Evolutionary conservation across 1,139 yeast species (phyloP), one percentile per base, ranked within the genome.

Genomic region (Protomyces macrosporus): DNA sequence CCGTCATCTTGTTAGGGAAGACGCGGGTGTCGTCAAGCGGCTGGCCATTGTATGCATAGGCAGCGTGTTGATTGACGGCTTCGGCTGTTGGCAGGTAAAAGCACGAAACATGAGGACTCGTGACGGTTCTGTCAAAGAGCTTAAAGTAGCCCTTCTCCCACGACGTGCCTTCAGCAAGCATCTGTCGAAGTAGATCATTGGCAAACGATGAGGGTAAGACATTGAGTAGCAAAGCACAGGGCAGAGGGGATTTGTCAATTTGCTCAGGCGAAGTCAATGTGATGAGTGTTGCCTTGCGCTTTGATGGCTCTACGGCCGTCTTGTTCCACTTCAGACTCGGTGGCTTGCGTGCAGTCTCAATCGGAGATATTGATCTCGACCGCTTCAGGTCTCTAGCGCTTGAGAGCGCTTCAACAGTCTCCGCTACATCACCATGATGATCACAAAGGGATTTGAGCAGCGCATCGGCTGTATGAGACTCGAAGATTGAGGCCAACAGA

Each of bases 91-190:
- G 72, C 1, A 78, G 69, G 69, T 80, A 82, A 50, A 78, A 61
- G 3, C 78, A 77, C 10, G 82, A 72, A 5, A 74, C 72, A 69
- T 85, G 89, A 34, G 82, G 80, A 0, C 90, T 82, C 6, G 70
- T 71, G 57, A 88, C 86, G 59, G 76, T 72, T 32, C 84, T 81
- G 1, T 85, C 90, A 69, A 86, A 87, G 14, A 87, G 75, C 65
- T 81, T 79, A 70, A 87, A 87, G 65, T 77, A 75, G 14, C 76
- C 75, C 1, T 75, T 72, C 1, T 69, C 68, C 75, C 84, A 82
- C 0, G 70, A 65, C 0, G 75, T 69, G 4, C 77, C 74, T 50
- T 80, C 81, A 0, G 75, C 71, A 65, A 81, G 66, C 12, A 85
- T 73, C 35, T 76, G 74, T 7, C 69, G 65, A 1, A 85, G 73